Evolutionary conservation across 192 early-diverging fungal species (phyloP).

Genomic region (Mortierella hygrophila): DNA sequence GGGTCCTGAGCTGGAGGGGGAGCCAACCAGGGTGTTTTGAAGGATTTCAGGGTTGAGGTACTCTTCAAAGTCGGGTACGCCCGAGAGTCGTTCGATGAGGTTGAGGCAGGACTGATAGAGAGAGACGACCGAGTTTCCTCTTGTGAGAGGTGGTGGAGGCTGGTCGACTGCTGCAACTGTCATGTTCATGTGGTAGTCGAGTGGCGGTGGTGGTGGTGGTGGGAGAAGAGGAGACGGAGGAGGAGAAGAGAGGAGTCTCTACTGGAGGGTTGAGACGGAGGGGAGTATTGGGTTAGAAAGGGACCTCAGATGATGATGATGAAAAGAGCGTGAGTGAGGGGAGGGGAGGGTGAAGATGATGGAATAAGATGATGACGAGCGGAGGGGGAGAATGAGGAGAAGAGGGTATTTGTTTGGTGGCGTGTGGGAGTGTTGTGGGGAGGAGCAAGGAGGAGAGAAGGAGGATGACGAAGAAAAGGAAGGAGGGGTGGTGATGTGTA

Average conservation of each 20-base stretch:
- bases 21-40: slow-evolving; percentile 53
- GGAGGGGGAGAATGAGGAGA: neutral
- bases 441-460: slow-evolving; percentile 7
- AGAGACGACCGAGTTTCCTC: slow-evolving; percentile 60
- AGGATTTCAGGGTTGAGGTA: slow-evolving; percentile 66
- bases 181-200: slow-evolving; percentile 1
- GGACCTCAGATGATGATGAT: slow-evolving; percentile 13
- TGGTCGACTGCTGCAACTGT: slow-evolving; percentile 37
- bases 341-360: neutral
- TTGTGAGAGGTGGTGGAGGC: slow-evolving; percentile 47
- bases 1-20: slow-evolving; percentile 37
- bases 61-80: slow-evolving; percentile 76
- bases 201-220: neutral
- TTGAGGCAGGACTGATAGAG: slow-evolving; percentile 81
- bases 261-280: neutral
- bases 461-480: neutral
- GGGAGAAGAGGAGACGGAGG: neutral
- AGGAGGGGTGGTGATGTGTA: neutral
- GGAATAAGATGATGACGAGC: slow-evolving; percentile 1
- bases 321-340: neutral
- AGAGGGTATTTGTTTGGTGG: neutral
- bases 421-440: slow-evolving; percentile 1
- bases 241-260: slow-evolving; percentile 1
- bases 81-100: slow-evolving; percentile 76
- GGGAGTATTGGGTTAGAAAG: neutral